Evolutionary conservation across 1,139 yeast genomes (phyloP).

Genomic region (Candida albicans): DNA sequence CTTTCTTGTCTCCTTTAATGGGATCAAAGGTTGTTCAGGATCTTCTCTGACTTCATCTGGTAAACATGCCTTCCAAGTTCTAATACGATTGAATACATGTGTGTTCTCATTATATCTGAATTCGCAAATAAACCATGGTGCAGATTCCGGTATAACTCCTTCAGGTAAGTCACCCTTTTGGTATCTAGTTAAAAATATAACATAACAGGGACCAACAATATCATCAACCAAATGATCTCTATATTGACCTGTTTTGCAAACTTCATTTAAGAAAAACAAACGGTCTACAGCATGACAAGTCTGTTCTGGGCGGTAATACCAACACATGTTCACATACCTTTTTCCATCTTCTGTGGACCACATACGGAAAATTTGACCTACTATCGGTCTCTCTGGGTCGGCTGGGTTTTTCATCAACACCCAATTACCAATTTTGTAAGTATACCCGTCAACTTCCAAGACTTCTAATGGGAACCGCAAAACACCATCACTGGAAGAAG

Average conservation of each 20-base stretch:
- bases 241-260: constrained; percentile 94
- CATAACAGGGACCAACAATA: constrained; percentile 90
- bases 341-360: constrained; percentile 89
- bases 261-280: constrained; percentile 88
- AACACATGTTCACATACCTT: constrained; percentile 89
- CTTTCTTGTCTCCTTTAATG: constrained; percentile 56
- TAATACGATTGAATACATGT: constrained; percentile 86
- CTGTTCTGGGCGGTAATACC: constrained; percentile 98
- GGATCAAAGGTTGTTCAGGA: constrained; percentile 75
- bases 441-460: constrained; percentile 67
- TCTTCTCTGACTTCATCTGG: constrained; percentile 93
- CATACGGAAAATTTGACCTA: constrained; percentile 88
- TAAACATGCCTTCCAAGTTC: constrained; percentile 98
- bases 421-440: constrained; percentile 93
- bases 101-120: constrained; percentile 89
- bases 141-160: constrained; percentile 59
- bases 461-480: constrained; percentile 77
- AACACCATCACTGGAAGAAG: constrained; percentile 52
- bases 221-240: constrained; percentile 90
- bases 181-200: constrained; percentile 89
- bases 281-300: constrained; percentile 92
- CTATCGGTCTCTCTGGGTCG: constrained; percentile 85
- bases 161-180: constrained; percentile 92
- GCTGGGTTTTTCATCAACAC: constrained; percentile 82
- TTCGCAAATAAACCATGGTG: constrained; percentile 92